Conservation (phyloP, 768 basidiomycete species). For the Termitomyces sp. region DNA sequence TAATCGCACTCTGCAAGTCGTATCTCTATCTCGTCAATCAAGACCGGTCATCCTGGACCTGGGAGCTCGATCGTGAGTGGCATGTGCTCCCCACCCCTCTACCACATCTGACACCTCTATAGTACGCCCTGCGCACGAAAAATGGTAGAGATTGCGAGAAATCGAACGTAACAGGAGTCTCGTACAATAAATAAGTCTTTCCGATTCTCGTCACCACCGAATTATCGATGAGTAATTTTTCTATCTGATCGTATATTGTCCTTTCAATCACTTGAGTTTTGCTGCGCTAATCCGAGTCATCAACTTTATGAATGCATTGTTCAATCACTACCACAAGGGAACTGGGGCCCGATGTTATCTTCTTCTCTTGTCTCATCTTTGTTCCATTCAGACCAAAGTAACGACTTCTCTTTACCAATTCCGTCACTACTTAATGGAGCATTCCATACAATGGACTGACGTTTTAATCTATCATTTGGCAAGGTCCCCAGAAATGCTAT, state of each 20-base stretch:
- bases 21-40: constrained; percentile 67
- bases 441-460: not conserved
- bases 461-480: not conserved
- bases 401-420: not conserved
- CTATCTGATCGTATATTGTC: not conserved
- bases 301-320: too few relatives aligned
- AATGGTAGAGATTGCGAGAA: constrained; percentile 28
- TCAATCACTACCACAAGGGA: too few relatives aligned
- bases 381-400: not conserved
- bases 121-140: constrained; percentile 46
- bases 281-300: too few relatives aligned
- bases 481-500: not conserved
- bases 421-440: too few relatives aligned
- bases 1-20: constrained; percentile 33
- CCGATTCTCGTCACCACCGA: not conserved
- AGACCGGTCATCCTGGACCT: constrained; percentile 71
- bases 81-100: not conserved
- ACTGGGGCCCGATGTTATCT: too few relatives aligned
- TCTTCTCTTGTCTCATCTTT: not conserved
- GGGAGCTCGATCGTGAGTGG: constrained; percentile 73
- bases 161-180: not conserved
- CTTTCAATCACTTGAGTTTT: not conserved
- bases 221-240: not conserved
- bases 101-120: not conserved
- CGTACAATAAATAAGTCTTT: not conserved